These are phyloP conservation scores for Ricinus communis DNA, from an alignment of 345 rosid species.

Conservation along the genomic window DNA sequence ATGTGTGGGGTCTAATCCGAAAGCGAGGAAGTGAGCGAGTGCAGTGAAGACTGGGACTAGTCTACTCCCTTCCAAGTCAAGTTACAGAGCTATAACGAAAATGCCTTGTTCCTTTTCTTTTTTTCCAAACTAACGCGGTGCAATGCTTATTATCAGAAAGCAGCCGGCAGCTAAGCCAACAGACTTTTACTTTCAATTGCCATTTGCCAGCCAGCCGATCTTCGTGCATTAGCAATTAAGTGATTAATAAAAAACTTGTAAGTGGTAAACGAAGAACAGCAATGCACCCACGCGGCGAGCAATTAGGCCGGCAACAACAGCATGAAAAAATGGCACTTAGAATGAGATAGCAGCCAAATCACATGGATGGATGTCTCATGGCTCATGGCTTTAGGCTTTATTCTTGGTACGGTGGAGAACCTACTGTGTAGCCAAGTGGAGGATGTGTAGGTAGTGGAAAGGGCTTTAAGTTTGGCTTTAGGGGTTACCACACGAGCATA, in stretches of 20 bases:
- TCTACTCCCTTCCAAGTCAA: conserved; percentile 28
- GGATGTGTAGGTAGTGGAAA: neutral
- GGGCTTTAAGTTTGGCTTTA: neutral
- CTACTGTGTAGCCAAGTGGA: neutral
- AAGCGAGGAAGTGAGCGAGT: conserved; percentile 11
- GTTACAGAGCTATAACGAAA: no score
- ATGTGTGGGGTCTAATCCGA: neutral
- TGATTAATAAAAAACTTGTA: neutral
- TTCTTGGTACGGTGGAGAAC: neutral
- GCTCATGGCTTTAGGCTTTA: neutral
- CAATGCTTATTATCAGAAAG: neutral
- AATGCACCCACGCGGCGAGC: neutral
- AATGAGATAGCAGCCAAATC: conserved; percentile 15
- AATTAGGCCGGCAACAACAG: no score
- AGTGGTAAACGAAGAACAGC: no score
- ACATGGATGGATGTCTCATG: neutral
- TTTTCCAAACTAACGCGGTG: conserved; percentile 20
- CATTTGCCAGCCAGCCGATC: neutral
- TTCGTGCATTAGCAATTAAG: conserved; percentile 1
- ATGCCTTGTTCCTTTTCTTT: no score
- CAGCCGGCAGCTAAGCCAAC: conserved; percentile 21
- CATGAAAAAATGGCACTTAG: no score
- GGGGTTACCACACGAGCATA: neutral
- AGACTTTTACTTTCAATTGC: conserved; percentile 8
- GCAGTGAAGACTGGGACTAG: conserved; percentile 11